A percentile compares a stretch with the other conserved stretches of the same genome.
Conservation (phyloP, 495 filamentous ascomycete genomes). For the Hypoxylon lenormandii region DNA sequence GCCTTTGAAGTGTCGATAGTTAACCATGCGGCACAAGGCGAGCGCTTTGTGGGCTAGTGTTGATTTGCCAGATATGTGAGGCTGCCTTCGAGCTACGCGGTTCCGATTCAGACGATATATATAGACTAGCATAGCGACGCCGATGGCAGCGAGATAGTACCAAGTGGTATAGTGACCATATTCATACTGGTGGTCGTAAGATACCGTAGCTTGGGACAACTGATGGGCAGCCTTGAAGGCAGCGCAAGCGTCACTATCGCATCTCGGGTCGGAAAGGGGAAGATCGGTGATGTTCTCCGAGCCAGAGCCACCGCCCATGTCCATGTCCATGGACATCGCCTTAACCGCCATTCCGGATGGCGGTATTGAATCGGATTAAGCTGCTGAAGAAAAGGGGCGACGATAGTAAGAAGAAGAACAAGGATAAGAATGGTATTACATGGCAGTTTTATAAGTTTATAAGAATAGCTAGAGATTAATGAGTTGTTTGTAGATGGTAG, state of each 20-base stretch:
- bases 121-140: slow-evolving; percentile 48
- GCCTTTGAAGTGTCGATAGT: slow-evolving; percentile 50
- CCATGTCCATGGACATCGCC: slow-evolving; percentile 34
- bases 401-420: neutral
- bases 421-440: slow-evolving; percentile 2
- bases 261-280: slow-evolving; percentile 53
- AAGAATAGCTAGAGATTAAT: slow-evolving; percentile 5
- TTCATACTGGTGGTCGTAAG: slow-evolving; percentile 48
- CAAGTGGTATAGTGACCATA: slow-evolving; percentile 55
- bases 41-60: slow-evolving; percentile 30
- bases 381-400: neutral
- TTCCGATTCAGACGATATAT: slow-evolving; percentile 29
- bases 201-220: slow-evolving; percentile 50
- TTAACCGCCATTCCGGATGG: slow-evolving; percentile 4
- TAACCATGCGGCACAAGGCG: slow-evolving; percentile 42
- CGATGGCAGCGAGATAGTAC: slow-evolving; percentile 51
- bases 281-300: slow-evolving; percentile 45
- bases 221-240: slow-evolving; percentile 52
- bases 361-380: neutral
- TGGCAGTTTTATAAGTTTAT: neutral
- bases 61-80: neutral
- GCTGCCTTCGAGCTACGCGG: slow-evolving; percentile 6
- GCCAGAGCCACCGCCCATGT: slow-evolving; percentile 32
- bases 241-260: slow-evolving; percentile 51
- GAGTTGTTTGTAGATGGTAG: too few species aligned